These are phyloP conservation scores for Fusarium nodosum DNA, from an alignment of 2,329 filamentous ascomycete species.

Conservation along the genomic window DNA sequence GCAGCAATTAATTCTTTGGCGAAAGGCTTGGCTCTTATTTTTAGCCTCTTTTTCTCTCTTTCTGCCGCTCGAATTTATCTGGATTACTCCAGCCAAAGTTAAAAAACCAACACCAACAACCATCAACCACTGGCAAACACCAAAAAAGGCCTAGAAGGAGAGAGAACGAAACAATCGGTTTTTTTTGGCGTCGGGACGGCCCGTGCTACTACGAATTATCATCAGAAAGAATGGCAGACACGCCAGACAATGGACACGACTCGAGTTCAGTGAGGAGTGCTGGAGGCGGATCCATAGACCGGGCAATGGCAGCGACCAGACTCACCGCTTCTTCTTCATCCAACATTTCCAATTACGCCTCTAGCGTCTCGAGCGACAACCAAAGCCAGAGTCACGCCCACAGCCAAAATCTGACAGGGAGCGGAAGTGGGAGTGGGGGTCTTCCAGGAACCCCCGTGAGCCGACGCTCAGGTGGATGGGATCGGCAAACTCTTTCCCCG, in stretches of 20 bases:
- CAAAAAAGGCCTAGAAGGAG: neutral
- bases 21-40: neutral
- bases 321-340: constrained; percentile 11
- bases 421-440: constrained; percentile 27
- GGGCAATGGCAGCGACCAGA: neutral
- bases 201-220: neutral
- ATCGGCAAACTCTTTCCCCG: constrained; percentile 43
- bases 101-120: neutral
- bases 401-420: constrained; percentile 1
- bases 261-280: constrained; percentile 5
- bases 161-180: neutral
- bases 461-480: constrained; percentile 45
- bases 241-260: constrained; percentile 4
- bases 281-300: constrained; percentile 4
- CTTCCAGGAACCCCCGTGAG: constrained; percentile 42
- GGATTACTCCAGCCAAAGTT: neutral
- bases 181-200: constrained; percentile 8
- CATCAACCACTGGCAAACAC: neutral
- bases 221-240: constrained; percentile 3
- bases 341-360: constrained; percentile 15
- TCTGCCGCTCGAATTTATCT: neutral
- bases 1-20: neutral
- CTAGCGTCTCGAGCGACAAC: constrained; percentile 9
- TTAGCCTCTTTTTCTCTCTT: neutral
- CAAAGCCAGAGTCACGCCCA: neutral